A percentile compares a stretch with the other conserved stretches of the same genome.
Conservation (phyloP, 305 asterid genomes). For the Fraxinus albicans region DNA sequence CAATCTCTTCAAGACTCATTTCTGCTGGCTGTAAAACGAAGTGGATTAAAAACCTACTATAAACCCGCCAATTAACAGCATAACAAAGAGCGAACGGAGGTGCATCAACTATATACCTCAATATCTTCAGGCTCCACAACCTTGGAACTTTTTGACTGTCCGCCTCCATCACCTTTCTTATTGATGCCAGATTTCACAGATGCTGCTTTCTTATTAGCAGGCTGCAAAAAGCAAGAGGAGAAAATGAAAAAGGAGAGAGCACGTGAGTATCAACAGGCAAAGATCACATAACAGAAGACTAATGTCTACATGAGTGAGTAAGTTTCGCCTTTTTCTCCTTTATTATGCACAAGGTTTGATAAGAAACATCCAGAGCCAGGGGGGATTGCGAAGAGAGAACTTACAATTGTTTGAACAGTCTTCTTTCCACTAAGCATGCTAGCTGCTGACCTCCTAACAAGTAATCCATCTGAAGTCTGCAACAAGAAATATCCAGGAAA, state of each 20-base stretch:
- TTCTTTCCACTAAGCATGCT: slow-evolving; percentile 98
- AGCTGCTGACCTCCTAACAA: slow-evolving; percentile 86
- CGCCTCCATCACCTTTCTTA: slow-evolving; percentile 78
- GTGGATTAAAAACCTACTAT: slow-evolving; percentile 14
- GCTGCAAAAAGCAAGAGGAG: slow-evolving; percentile 41
- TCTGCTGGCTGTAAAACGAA: slow-evolving; percentile 72
- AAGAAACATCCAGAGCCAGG: slow-evolving; percentile 2
- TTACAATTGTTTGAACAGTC: slow-evolving; percentile 73
- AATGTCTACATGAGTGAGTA: background rate
- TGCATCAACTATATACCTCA: slow-evolving; percentile 53
- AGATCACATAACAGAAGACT: background rate
- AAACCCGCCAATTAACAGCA: slow-evolving; percentile 9
- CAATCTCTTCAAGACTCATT: slow-evolving; percentile 98
- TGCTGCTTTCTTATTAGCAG: slow-evolving; percentile 68
- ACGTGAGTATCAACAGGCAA: slow-evolving; percentile 13
- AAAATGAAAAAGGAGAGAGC: slow-evolving; percentile 14
- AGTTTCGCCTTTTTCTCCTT: background rate
- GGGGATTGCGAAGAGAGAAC: slow-evolving; percentile 26
- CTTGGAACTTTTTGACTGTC: slow-evolving; percentile 61
- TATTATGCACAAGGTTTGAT: background rate
- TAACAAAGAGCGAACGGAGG: background rate
- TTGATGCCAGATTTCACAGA: slow-evolving; percentile 59
- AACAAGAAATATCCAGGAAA: slow-evolving; percentile 24
- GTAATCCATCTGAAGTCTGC: slow-evolving; percentile 71
- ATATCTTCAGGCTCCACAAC: slow-evolving; percentile 79